Conservation (phyloP, 768 basidiomycete genomes). For the Kwoniella sp. region DNA sequence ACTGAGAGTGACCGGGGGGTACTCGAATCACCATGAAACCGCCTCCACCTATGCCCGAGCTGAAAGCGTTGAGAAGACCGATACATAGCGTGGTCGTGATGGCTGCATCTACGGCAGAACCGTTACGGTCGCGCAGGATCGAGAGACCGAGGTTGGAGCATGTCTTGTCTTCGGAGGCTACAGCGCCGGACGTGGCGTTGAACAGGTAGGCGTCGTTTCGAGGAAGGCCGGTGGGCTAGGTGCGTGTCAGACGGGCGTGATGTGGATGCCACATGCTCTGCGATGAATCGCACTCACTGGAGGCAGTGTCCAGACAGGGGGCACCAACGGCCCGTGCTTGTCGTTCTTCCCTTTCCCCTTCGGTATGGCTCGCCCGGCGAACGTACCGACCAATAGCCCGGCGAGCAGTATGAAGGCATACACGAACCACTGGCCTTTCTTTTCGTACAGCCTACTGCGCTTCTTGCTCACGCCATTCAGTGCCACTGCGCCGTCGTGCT, state of each 20-base stretch:
- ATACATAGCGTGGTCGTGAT: slow-evolving; percentile 73
- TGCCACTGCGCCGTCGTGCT: neutral
- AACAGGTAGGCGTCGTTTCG: slow-evolving; percentile 61
- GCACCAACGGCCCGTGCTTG: slow-evolving; percentile 35
- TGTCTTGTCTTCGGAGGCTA: slow-evolving; percentile 78
- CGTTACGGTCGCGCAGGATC: slow-evolving; percentile 67
- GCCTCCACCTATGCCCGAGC: slow-evolving; percentile 54
- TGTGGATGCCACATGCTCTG: neutral
- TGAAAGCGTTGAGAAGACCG: slow-evolving; percentile 74
- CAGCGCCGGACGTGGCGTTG: slow-evolving; percentile 70
- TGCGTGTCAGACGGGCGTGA: too few relatives aligned
- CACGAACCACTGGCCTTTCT: slow-evolving; percentile 10
- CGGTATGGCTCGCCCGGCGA: slow-evolving; percentile 4
- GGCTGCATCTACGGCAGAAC: slow-evolving; percentile 85
- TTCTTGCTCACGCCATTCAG: neutral
- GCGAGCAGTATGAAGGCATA: slow-evolving; percentile 8
- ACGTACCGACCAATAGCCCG: slow-evolving; percentile 6
- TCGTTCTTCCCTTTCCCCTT: slow-evolving; percentile 1
- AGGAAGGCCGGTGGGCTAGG: slow-evolving; percentile 44
- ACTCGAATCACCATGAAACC: slow-evolving; percentile 47
- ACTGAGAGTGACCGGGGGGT: slow-evolving; percentile 52
- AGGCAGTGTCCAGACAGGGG: slow-evolving; percentile 38
- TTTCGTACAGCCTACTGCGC: slow-evolving; percentile 5
- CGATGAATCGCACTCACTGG: slow-evolving; percentile 21
- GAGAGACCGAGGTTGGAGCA: slow-evolving; percentile 83